Conservation (phyloP, 1,139 yeast genomes). For the Yamadazyma pseudoaaseri region DNA sequence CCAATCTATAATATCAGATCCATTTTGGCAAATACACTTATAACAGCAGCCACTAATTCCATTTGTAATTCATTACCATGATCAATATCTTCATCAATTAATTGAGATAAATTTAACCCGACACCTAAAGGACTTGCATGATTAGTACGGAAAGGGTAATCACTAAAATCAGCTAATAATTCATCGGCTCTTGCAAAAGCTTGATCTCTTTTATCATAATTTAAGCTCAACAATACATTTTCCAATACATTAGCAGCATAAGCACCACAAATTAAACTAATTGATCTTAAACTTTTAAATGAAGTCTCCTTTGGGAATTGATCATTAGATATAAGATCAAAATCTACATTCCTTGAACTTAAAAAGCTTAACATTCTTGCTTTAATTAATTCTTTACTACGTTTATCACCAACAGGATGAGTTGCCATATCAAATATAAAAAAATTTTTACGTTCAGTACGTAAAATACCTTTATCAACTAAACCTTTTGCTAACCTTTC, state of each 20-base stretch:
- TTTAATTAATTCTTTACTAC: constrained; percentile 77
- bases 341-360: constrained; percentile 64
- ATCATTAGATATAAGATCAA: constrained; percentile 48
- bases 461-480: constrained; percentile 95
- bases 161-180: constrained; percentile 74
- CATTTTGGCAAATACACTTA: constrained; percentile 60
- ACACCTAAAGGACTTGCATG: constrained; percentile 62
- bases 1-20: constrained; percentile 36
- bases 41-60: constrained; percentile 90
- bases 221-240: constrained; percentile 75
- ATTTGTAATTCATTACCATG: constrained; percentile 61
- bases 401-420: constrained; percentile 87
- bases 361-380: constrained; percentile 70
- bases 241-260: constrained; percentile 97
- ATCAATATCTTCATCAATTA: constrained; percentile 69
- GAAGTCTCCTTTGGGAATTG: constrained; percentile 71
- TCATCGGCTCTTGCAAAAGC: constrained; percentile 95
- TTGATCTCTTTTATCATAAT: constrained; percentile 87
- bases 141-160: constrained; percentile 73
- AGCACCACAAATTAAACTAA: constrained; percentile 83
- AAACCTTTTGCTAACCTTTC: constrained; percentile 95
- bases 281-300: constrained; percentile 71
- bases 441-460: constrained; percentile 94
- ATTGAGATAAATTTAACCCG: constrained; percentile 73
- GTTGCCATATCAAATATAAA: constrained; percentile 97